A percentile compares a stretch with the other conserved stretches of the same genome.
phyloP scores from a whole-genome alignment of 2,329 filamentous ascomycete species.

The Neofusicoccum sp. region DNA sequence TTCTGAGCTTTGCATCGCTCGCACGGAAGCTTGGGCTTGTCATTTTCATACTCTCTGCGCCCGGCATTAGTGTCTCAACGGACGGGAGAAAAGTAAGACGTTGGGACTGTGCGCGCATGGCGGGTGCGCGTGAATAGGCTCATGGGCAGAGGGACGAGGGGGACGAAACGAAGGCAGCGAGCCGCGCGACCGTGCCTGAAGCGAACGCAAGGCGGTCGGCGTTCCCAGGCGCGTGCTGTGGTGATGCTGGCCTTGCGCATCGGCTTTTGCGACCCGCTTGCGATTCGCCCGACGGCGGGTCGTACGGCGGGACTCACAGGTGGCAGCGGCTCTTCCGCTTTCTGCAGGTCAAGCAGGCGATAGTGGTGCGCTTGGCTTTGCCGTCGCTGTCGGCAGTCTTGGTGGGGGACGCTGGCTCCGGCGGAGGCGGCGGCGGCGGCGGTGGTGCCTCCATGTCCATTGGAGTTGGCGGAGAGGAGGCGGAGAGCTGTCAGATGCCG shows the following conservation, averaged over 20 bases:
- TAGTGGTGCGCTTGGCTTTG: conserved; percentile 32
- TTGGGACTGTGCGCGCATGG: background rate
- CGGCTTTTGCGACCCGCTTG: conserved; percentile 19
- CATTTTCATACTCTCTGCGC: conserved; percentile 41
- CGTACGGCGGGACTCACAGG: conserved; percentile 32
- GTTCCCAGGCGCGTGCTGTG: background rate
- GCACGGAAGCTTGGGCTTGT: conserved; percentile 56
- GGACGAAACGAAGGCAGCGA: background rate
- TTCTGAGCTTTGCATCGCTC: conserved; percentile 60
- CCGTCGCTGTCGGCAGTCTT: conserved; percentile 24
- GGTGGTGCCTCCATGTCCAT: conserved; percentile 20
- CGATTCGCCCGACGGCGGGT: conserved; percentile 11
- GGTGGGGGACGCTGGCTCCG: conserved; percentile 12
- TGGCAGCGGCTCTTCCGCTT: conserved; percentile 44
- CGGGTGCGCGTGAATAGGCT: background rate
- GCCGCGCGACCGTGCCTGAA: background rate
- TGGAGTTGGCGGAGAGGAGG: conserved; percentile 12
- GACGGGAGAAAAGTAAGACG: background rate
- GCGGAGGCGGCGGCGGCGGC: conserved; percentile 13
- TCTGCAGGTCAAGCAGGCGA: conserved; percentile 39
- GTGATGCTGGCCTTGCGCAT: conserved; percentile 10
- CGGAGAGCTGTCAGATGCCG: conserved; percentile 13
- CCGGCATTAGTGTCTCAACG: background rate
- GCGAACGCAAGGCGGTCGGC: background rate
- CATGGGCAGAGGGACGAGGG: background rate